Base-by-base conservation (phyloP, 2,329 filamentous ascomycete genomes). In the Parafenestella ontariensis region DNA sequence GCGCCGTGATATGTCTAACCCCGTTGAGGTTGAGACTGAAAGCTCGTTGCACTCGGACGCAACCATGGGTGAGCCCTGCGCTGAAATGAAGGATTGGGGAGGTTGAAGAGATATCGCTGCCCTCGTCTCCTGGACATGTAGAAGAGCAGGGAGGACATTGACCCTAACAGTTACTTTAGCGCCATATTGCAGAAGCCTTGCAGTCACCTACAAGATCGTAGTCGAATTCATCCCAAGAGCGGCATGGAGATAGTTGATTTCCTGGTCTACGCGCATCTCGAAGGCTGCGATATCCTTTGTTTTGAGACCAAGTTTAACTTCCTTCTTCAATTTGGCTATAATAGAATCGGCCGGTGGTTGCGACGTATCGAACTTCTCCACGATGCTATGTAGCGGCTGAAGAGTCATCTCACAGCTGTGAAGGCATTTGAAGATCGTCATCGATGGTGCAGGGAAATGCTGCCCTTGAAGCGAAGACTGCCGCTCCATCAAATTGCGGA, bases 361-460 rank as follows among this genome's bases (percentile, higher is more conserved):
- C 13, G 39, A 17, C 11, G 21, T 41, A 23, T 26, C 33, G 20
- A 42, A 43, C 2, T 49, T 51, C 2, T 56, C 34, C 3, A 58
- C 34, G 0, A 50, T 18, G 1, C 28, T 10, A 2, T 52, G 18
- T 3, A 59, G 44, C 1, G 50, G 48, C 20, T 52, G 33, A 20
- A 65, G 40, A 1, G 34, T 51, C n/a, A 31, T 26, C 20, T 65
- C 46, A 20, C 58, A 62, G 31, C 52, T 53, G 24, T 56, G 45
- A 2, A 62, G 50, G 13, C 50, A 51, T 9, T 47, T 26, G 21
- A 51, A 48, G 7, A 62, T 58, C 15, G 49, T 54, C 49, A 44
- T 41, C 13, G 63, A 59, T 4, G 61, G 61, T 3, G 17, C 36
- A 2, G 57, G 62, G 21, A 62, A 50, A 18, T 53, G 31, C 11